A percentile compares a stretch with the other conserved stretches of the same genome.
phyloP scores from a whole-genome alignment of 495 filamentous ascomycete genomes.

The Aspergillus ellipticus region DNA sequence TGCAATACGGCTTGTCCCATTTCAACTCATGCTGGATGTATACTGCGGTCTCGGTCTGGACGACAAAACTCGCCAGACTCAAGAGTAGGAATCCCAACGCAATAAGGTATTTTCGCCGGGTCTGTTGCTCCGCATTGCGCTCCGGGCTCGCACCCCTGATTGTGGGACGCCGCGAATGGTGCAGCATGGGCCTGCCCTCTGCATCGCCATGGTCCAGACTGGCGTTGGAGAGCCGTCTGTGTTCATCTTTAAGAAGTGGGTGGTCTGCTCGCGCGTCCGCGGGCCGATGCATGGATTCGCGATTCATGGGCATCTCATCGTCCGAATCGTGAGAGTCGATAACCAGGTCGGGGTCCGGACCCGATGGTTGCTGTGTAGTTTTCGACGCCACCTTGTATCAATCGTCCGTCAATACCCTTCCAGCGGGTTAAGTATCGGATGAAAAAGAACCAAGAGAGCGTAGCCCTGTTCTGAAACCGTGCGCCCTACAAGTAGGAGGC shows the following conservation, averaged over 20 bases:
- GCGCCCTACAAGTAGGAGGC: background rate
- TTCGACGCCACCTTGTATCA: slow-evolving; percentile 21
- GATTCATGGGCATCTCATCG: slow-evolving; percentile 43
- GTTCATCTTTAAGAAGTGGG: slow-evolving; percentile 56
- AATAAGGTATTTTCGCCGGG: slow-evolving; percentile 77
- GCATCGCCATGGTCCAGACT: slow-evolving; percentile 34
- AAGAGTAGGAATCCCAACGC: slow-evolving; percentile 77
- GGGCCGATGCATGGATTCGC: slow-evolving; percentile 46
- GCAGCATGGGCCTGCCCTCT: slow-evolving; percentile 41
- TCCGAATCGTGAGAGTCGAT: slow-evolving; percentile 34
- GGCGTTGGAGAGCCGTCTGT: slow-evolving; percentile 38
- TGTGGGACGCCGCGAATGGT: slow-evolving; percentile 49
- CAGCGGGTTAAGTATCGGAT: background rate
- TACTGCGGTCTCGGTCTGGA: slow-evolving; percentile 92
- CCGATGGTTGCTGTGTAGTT: slow-evolving; percentile 13
- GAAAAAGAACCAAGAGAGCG: slow-evolving; percentile 4
- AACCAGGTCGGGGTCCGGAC: slow-evolving; percentile 16
- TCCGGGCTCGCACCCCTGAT: slow-evolving; percentile 61
- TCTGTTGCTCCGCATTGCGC: slow-evolving; percentile 55
- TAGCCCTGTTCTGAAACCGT: background rate
- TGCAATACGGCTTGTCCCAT: slow-evolving; percentile 97
- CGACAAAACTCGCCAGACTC: slow-evolving; percentile 74
- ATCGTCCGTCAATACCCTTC: slow-evolving; percentile 1
- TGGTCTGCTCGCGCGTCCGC: slow-evolving; percentile 50
- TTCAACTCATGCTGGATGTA: slow-evolving; percentile 84